Base-by-base conservation (phyloP, 306 rosid genomes). In the Begonia masoniana region DNA sequence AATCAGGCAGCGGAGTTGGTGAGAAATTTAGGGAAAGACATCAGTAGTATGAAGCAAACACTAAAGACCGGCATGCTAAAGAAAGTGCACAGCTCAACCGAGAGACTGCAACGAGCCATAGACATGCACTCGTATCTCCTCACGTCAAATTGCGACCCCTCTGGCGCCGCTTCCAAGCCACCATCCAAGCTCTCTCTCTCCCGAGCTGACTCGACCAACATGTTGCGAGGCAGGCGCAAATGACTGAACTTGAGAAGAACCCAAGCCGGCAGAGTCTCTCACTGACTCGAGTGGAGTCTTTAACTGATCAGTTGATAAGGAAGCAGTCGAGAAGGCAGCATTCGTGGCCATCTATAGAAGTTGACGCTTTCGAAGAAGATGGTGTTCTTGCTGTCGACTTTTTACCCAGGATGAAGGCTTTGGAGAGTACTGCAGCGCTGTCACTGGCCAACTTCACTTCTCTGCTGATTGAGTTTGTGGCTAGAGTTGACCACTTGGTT, bases 401-500 rank as follows among this genome's bases (percentile, higher is more conserved):
- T 50, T 57, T 71, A 35, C 81, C 79, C 0, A 62, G 69, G 61
- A 64, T 78, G 91, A 70, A 36, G 54, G 67, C 84, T 8, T 55
- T 70, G 31, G 95, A 82, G 62, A 76, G 78, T 63, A 77, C 78
- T 4, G 76, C 77, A 55, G 77, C 79, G 0, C 39, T 82, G 69
- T 82, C 95, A 23, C 67, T 85, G 49, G 76, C 72, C 41, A 79
- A 67, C 65, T 85, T 85, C 66, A 73, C 85, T 57, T 85, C 83
- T 35, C 65, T 82, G 24, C 74, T 82, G 1, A 62, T 82, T 4
- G 95, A 85, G 81, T 82, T 85, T 51, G 85, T 77, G 64, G 92
- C 85, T 1, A 79, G 87, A 74, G 79, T 82, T 51, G 87, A 85
- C 53, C 82, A 75, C 71, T 77, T 85, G 78, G 74, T 79, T 55